These are phyloP conservation scores for Rubroboletus satanas DNA, from an alignment of 768 basidiomycete species.

Conservation along the genomic window DNA sequence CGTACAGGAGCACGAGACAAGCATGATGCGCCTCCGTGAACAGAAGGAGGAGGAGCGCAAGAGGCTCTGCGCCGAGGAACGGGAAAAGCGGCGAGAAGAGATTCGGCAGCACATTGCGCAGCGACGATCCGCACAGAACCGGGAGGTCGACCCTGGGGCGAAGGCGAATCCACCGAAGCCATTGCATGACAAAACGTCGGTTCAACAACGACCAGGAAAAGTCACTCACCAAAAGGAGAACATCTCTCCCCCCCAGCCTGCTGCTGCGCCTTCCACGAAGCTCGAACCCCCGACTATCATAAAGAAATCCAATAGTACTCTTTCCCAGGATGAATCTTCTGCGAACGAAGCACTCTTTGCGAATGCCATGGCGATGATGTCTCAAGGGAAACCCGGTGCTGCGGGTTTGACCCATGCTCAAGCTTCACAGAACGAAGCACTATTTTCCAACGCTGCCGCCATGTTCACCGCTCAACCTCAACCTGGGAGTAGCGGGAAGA, in stretches of 20 bases:
- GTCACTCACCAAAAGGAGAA: constrained; percentile 27
- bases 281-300: constrained; percentile 21
- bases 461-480: constrained; percentile 8
- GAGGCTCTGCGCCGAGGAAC: constrained; percentile 27
- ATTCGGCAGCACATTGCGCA: constrained; percentile 19
- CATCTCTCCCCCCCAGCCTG: constrained; percentile 13
- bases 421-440: constrained; percentile 22
- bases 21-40: constrained; percentile 32
- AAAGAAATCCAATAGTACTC: constrained; percentile 24
- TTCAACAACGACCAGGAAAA: constrained; percentile 15
- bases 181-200: constrained; percentile 13
- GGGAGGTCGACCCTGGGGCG: constrained; percentile 11
- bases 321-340: constrained; percentile 25
- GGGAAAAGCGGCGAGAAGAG: constrained; percentile 25
- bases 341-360: constrained; percentile 28
- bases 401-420: constrained; percentile 16
- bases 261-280: constrained; percentile 8
- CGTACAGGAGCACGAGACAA: constrained; percentile 31
- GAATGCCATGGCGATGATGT: constrained; percentile 20
- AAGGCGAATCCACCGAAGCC: constrained; percentile 14
- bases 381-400: constrained; percentile 8
- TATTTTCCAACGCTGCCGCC: constrained; percentile 24
- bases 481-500: constrained; percentile 4
- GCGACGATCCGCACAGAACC: constrained; percentile 15
- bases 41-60: constrained; percentile 33